Evolutionary conservation across 2,329 filamentous ascomycete species (phyloP), one percentile per base, ranked within the genome.

Genomic region (Thielaviopsis musarum): DNA sequence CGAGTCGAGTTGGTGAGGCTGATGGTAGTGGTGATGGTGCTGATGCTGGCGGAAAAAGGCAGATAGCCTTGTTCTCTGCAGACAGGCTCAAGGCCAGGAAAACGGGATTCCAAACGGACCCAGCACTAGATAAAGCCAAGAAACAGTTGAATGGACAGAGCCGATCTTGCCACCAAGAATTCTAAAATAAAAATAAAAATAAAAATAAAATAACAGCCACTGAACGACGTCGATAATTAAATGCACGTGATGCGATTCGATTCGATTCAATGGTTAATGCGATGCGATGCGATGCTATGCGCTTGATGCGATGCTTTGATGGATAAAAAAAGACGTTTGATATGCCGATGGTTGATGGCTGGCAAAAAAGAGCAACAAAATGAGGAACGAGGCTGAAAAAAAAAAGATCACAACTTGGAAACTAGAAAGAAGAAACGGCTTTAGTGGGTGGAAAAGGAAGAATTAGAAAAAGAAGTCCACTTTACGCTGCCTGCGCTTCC

Each of bases 1-100:
- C 10, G 15, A n/a, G 17, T 45, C 15, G 38, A 6, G 15, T n/a
- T 45, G 38, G 38, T 17, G 15, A 17, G 38, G 13, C 17, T 45
- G 30, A 34, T 12, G 6, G 26, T 28, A 28, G 26, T 28, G 26
- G 30, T 34, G 10, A 12, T 34, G 30, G 9, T 12, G 30, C 4
- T 34, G 30, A 24, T 28, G 3, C 51, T 52, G 51, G 51, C 51
- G 51, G 48, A 21, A 52, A 34, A 60, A 60, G 54, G 59, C 59
- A 55, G 55, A 22, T 34, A 34, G 30, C 30, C 30, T 34, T 34
- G 30, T 34, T 34, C 30, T 34, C 30, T 34, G 10, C 9, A 7
- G 30, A 34, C 30, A 34, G 30, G 30, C 30, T 34, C 30, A 34
- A 5, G 30, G 30, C 30, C 30, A 34, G 30, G 30, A 34, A 6